phyloP scores from a whole-genome alignment of 768 basidiomycete genomes.

The Tylopilus cervinicoccineus region DNA sequence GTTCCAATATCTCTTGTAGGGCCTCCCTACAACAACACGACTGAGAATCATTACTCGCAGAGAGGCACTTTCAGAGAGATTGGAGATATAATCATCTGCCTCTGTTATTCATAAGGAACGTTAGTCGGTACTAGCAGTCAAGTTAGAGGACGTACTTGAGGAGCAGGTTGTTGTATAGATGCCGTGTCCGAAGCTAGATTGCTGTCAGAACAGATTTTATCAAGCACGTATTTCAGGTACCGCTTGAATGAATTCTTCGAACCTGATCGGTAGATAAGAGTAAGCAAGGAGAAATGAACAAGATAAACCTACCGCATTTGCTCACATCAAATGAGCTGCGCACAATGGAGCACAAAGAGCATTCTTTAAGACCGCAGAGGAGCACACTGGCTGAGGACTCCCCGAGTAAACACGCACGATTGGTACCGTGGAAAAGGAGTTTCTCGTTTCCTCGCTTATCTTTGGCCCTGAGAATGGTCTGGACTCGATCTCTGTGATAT shows the following conservation, averaged over 20 bases:
- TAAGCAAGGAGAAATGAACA: not conserved
- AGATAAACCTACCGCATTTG: slow-evolving; percentile 46
- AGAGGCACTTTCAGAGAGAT: slow-evolving; percentile 36
- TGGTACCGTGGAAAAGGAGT: slow-evolving; percentile 67
- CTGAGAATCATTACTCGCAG: slow-evolving; percentile 53
- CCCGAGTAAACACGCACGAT: slow-evolving; percentile 52
- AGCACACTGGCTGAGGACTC: slow-evolving; percentile 44
- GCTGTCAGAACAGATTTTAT: not conserved
- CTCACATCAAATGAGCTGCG: slow-evolving; percentile 56
- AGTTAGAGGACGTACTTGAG: slow-evolving; percentile 44
- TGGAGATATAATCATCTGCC: slow-evolving; percentile 60
- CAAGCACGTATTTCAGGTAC: slow-evolving; percentile 19
- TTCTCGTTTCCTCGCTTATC: slow-evolving; percentile 46
- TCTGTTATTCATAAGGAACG: slow-evolving; percentile 36
- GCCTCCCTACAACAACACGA: slow-evolving; percentile 62
- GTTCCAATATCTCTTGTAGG: slow-evolving; percentile 48
- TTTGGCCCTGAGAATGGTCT: slow-evolving; percentile 22
- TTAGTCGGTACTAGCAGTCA: not conserved
- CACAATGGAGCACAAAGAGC: slow-evolving; percentile 54
- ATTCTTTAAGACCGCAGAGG: slow-evolving; percentile 48
- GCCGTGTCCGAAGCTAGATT: slow-evolving; percentile 57
- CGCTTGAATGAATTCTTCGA: slow-evolving; percentile 54
- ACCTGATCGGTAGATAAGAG: slow-evolving; percentile 33
- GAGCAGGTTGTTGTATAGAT: slow-evolving; percentile 67
- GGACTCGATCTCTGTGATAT: slow-evolving; percentile 23